Base-by-base conservation (phyloP, 352 stramenopile genomes). In the Phytopythium aichiense region DNA sequence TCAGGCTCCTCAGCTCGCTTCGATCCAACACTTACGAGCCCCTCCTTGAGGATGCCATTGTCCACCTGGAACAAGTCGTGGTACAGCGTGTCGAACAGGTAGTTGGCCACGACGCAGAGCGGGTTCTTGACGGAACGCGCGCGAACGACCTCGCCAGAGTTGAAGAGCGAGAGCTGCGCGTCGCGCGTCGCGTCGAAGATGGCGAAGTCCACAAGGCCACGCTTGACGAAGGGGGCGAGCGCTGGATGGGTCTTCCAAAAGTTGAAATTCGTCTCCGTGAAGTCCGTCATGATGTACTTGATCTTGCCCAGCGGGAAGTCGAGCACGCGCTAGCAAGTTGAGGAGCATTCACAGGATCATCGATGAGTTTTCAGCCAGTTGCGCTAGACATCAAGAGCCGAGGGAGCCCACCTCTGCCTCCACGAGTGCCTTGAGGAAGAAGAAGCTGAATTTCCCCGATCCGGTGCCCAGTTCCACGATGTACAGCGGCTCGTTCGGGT, bases 261-360 rank as follows among this genome's bases (percentile, higher is more conserved):
- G 50, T 97, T 96, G 43, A 98, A 88, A 63, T 98, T 98, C 25
- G 82, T 79, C 68, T 96, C 78, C 15, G 90, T 98, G 61, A 98
- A 98, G 73, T 98, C 94, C 16, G 92, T 98, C 90, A 98, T 98
- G 46, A 98, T 86, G 77, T 98, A 98, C 48, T 92, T 83, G 59
- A 98, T 91, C 23, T 97, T 94, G 59, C 74, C 65, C 15, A 97
- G 67, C 25, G 93, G 92, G 59, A 98, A 98, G 60, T 96, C 87
- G 30, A 94, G 63, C 25, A 92, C 69, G 31, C 70, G 83, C 72
- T 84, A 20, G 5, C 43, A 75, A 58, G 1, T 37, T 42, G 61
- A 33, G 25, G 57, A 63, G 2, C 48, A 63, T 30, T 45, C 15
- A 23, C 18, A 20, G 1, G 7, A n/a, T 23, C 40, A 53, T 35